These are phyloP conservation scores for Cyclanthera cordifolia DNA, from an alignment of 306 rosid species.

Conservation along the genomic window DNA sequence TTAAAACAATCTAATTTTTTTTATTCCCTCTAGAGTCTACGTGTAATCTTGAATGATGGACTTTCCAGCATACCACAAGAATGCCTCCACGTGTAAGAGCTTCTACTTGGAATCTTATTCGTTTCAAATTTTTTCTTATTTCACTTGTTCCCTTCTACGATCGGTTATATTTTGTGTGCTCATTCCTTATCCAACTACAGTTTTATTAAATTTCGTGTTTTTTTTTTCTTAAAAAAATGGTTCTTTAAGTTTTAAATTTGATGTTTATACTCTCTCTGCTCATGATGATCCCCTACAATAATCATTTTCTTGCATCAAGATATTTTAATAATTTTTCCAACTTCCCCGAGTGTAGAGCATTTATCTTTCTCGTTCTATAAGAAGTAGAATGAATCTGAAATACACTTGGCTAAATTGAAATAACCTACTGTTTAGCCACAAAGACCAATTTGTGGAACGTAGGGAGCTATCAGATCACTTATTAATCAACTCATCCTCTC, in stretches of 20 bases:
- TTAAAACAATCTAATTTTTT: background rate
- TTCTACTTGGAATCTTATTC: slow-evolving; percentile 8
- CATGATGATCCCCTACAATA: slow-evolving; percentile 4
- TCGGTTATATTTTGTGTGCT: background rate
- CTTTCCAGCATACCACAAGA: slow-evolving; percentile 68
- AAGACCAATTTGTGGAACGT: background rate
- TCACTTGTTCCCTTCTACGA: background rate
- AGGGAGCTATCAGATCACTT: background rate
- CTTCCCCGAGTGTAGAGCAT: background rate
- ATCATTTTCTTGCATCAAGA: background rate
- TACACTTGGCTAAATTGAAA: background rate
- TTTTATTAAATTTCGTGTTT: background rate
- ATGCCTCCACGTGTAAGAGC: slow-evolving; percentile 82
- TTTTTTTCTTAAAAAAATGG: background rate
- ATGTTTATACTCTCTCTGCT: background rate
- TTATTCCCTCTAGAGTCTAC: slow-evolving; percentile 46
- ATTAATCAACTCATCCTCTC: background rate
- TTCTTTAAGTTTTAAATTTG: background rate
- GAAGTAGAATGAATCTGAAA: background rate
- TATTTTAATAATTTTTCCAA: background rate
- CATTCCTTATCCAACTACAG: background rate
- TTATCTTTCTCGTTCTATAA: background rate
- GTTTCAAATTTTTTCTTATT: background rate
- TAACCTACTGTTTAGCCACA: background rate
- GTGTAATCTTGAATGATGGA: slow-evolving; percentile 89